Base-by-base conservation (phyloP, 352 stramenopile genomes). In the Phytophthora quininea region DNA sequence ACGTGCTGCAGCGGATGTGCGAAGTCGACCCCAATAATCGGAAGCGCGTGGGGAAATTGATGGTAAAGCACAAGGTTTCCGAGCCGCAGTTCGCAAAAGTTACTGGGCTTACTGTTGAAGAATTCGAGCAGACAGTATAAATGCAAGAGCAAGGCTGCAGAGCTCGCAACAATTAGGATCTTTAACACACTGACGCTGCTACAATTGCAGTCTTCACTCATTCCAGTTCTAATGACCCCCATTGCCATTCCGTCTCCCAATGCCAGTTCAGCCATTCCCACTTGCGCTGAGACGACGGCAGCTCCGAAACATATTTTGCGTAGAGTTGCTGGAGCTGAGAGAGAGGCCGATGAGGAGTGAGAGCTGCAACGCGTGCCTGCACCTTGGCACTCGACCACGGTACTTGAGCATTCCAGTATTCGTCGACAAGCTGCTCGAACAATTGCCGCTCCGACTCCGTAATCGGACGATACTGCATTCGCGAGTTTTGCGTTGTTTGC, bases 321-420 rank as follows among this genome's bases (percentile, higher is more conserved):
- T 89, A 90, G 37, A 92, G 74, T 19, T 69, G 65, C 29, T 80
- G 66, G 3, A 90, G 59, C 40, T 88, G 71, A 30, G 62, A 46
- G 48, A 87, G 29, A 3, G 77, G 68, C 14, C 80, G 71, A 19
- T 51, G 24, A 40, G 61, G 49, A 27, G 33, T 54, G n/a, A 72
- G 47, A 9, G 53, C 57, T 58, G 43, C 30, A 47, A 69, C 66
- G 42, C 69, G 74, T n/a, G 55, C 62, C 59, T 89, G 83, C 29
- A 90, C 62, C 27, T 63, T 76, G 9, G 54, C 30, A 47, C 67
- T 81, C 1, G 60, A 55, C 85, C 85, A 92, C 19, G 78, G 66
- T 19, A 93, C 76, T 3, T 77, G 67, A 4, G 86, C 76, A 50
- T 90, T 88, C 86, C 86, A 93, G 57, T 83, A 89, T 53, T 91